A percentile compares a stretch with the other conserved stretches of the same genome.
Evolutionary conservation across 106 monocot species (phyloP).

Genomic region (Apostasia ramifera): DNA sequence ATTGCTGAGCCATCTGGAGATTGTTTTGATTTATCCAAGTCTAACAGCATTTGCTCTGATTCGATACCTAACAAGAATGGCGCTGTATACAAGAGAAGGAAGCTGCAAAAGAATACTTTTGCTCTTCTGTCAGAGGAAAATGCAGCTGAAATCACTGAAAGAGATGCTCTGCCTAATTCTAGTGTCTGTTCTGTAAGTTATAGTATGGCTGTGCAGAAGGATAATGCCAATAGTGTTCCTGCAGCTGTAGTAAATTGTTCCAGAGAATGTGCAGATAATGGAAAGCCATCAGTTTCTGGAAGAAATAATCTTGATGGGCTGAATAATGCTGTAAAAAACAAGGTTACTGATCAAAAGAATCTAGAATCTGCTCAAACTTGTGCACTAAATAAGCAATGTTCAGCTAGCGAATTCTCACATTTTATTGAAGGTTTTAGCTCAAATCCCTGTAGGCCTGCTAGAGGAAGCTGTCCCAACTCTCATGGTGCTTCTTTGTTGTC

Average conservation of each 20-base stretch:
- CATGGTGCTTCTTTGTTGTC: slow-evolving; percentile 21
- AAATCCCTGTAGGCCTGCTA: background rate
- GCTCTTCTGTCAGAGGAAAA: slow-evolving; percentile 26
- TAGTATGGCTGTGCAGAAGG: slow-evolving; percentile 1
- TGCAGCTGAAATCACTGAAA: slow-evolving; percentile 4
- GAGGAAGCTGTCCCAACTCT: background rate
- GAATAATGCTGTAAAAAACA: background rate
- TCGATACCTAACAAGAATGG: slow-evolving; percentile 14
- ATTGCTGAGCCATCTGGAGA: slow-evolving; percentile 2
- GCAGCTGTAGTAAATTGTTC: slow-evolving; percentile 3
- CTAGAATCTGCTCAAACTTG: background rate
- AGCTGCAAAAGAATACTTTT: slow-evolving; percentile 25
- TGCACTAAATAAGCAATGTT: background rate
- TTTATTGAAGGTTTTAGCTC: background rate
- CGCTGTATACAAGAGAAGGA: slow-evolving; percentile 44
- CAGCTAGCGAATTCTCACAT: background rate
- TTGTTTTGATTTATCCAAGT: slow-evolving; percentile 17
- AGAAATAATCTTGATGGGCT: background rate
- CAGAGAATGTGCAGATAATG: slow-evolving; percentile 4
- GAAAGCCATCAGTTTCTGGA: slow-evolving; percentile 8
- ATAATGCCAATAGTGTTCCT: slow-evolving; percentile 5
- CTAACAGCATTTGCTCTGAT: slow-evolving; percentile 5
- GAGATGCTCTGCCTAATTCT: slow-evolving; percentile 9
- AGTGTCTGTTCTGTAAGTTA: slow-evolving; percentile 9
- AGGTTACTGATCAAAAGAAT: background rate